A percentile compares a stretch with the other conserved stretches of the same genome.
Evolutionary conservation across 129 eudicot species (phyloP).

Genomic region (Pulicaria dysenterica): DNA sequence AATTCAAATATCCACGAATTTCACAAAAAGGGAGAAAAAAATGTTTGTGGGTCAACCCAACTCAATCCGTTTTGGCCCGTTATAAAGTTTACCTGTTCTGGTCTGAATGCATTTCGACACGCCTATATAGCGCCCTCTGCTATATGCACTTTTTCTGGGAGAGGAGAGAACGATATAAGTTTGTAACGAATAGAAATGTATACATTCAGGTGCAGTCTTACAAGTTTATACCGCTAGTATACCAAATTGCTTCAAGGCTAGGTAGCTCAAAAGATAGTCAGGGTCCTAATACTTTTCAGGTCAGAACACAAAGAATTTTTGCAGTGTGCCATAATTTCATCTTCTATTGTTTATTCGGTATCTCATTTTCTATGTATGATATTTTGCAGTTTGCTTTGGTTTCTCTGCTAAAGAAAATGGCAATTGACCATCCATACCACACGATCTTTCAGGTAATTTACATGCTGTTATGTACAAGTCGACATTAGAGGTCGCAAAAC

Average conservation of each 20-base stretch:
- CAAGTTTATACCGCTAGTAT: slow-evolving; percentile 91
- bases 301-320: slow-evolving; percentile 16
- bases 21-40: neutral
- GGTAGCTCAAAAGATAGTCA: slow-evolving; percentile 78
- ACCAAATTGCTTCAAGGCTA: slow-evolving; percentile 96
- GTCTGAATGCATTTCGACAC: no score
- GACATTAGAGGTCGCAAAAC: neutral
- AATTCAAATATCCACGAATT: neutral
- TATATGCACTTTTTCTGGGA: neutral
- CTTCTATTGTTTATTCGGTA: neutral
- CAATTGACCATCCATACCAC: slow-evolving; percentile 96
- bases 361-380: neutral
- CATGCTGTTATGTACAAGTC: slow-evolving; percentile 8
- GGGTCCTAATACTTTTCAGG: slow-evolving; percentile 89
- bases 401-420: slow-evolving; percentile 91
- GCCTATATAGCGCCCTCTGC: neutral
- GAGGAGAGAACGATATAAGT: neutral
- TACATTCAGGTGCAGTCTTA: slow-evolving; percentile 81
- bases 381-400: slow-evolving; percentile 82
- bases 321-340: slow-evolving; percentile 5
- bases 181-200: neutral
- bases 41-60: neutral
- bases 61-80: neutral
- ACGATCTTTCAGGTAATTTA: slow-evolving; percentile 85
- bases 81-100: neutral